These are phyloP conservation scores for Zygosaccharomyces bisporus DNA, from an alignment of 805 yeast genomes.

Conservation along the genomic window DNA sequence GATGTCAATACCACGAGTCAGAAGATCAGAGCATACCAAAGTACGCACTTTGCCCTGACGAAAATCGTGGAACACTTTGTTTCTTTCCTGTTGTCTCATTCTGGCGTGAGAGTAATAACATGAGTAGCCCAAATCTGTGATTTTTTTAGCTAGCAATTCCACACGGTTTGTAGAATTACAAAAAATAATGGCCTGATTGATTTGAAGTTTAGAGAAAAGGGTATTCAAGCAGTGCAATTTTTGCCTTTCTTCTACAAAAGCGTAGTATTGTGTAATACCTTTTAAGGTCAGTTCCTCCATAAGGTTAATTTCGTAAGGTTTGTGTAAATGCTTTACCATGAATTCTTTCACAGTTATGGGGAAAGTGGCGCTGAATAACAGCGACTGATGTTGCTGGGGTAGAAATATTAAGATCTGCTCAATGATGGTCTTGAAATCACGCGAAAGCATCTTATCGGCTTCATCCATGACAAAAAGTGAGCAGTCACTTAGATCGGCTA, in stretches of 20 bases:
- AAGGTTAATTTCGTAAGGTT: slow-evolving; percentile 91
- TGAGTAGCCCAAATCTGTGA: slow-evolving; percentile 93
- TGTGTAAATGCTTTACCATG: slow-evolving; percentile 83
- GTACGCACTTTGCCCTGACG: slow-evolving; percentile 98
- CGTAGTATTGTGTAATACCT: slow-evolving; percentile 96
- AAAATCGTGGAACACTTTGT: slow-evolving; percentile 96
- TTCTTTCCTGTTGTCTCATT: slow-evolving; percentile 96
- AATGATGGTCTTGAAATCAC: slow-evolving; percentile 83
- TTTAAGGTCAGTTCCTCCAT: slow-evolving; percentile 96
- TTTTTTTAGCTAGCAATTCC: slow-evolving; percentile 90
- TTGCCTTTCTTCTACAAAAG: slow-evolving; percentile 96
- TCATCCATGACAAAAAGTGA: slow-evolving; percentile 94
- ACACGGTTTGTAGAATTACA: slow-evolving; percentile 97
- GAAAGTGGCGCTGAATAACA: slow-evolving; percentile 92
- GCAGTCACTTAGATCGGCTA: slow-evolving; percentile 85
- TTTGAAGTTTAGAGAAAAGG: slow-evolving; percentile 86
- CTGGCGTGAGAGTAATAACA: slow-evolving; percentile 96
- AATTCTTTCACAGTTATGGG: slow-evolving; percentile 90
- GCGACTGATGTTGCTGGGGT: slow-evolving; percentile 76
- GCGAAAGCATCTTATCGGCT: slow-evolving; percentile 93
- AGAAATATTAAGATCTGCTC: slow-evolving; percentile 81
- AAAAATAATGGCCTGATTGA: slow-evolving; percentile 94
- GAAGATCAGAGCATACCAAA: slow-evolving; percentile 90
- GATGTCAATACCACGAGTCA: slow-evolving; percentile 97
- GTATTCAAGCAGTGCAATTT: slow-evolving; percentile 95